Percentiles rank a stretch among this genome's conserved stretches.
Evolutionary conservation across 208 protist genomes (phyloP).

Genomic region (Acanthamoeba healyi): DNA sequence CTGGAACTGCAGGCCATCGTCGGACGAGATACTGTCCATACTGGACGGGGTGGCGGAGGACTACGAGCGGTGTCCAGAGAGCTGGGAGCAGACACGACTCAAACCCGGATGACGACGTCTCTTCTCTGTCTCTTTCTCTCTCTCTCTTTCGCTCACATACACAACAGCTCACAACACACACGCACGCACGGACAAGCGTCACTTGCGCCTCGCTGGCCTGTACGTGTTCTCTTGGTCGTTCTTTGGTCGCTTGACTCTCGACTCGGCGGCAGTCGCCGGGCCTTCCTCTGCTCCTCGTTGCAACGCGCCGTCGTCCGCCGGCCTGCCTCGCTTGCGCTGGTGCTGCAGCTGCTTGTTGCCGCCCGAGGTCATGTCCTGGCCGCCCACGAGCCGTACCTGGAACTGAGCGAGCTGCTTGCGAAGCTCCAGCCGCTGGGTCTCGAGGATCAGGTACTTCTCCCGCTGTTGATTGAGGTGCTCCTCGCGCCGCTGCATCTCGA

Average conservation of each 20-base stretch:
- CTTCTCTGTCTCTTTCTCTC: no score
- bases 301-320: no score
- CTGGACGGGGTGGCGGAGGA: conserved; percentile 18
- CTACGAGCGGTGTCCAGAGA: background rate
- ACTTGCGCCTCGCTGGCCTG: no score
- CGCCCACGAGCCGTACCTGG: background rate
- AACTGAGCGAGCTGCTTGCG: background rate
- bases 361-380: background rate
- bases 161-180: no score
- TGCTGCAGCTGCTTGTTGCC: no score
- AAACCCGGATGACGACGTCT: background rate
- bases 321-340: background rate
- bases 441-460: background rate
- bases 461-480: background rate
- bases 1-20: background rate
- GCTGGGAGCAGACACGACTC: conserved; percentile 3
- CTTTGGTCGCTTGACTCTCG: background rate
- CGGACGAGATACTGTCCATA: background rate
- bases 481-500: background rate
- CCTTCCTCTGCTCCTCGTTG: background rate
- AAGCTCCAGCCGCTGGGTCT: background rate
- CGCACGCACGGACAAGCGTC: no score
- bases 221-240: no score
- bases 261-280: background rate
- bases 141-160: no score